Percentiles rank a stretch among this genome's conserved stretches.
Evolutionary conservation across 1,284 basidiomycete species (phyloP).

Genomic region (Cryptococcus sp.): DNA sequence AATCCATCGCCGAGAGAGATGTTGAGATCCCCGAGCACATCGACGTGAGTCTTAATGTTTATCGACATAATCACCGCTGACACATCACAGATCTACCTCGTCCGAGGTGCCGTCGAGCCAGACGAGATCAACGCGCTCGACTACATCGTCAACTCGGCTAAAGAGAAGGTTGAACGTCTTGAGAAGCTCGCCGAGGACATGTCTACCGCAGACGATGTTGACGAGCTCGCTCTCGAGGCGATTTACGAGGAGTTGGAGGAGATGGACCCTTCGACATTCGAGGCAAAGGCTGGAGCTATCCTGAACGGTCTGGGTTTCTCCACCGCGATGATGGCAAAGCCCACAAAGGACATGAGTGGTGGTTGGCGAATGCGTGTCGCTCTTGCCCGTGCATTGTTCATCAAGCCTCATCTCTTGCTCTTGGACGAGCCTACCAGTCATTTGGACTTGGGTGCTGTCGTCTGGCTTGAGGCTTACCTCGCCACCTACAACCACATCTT

Average conservation of each 20-base stretch:
- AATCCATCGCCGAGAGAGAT: slow-evolving; percentile 79
- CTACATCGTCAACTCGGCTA: slow-evolving; percentile 91
- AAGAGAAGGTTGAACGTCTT: slow-evolving; percentile 90
- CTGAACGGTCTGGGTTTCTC: slow-evolving; percentile 95
- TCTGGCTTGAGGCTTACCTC: slow-evolving; percentile 97
- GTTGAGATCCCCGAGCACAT: slow-evolving; percentile 93
- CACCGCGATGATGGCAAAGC: slow-evolving; percentile 89
- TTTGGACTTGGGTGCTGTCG: slow-evolving; percentile 94
- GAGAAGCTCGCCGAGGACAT: slow-evolving; percentile 95
- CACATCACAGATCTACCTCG: slow-evolving; percentile 75
- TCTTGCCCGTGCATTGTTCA: slow-evolving; percentile 89
- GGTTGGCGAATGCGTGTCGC: slow-evolving; percentile 99
- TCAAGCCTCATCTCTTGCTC: slow-evolving; percentile 92
- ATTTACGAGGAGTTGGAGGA: slow-evolving; percentile 97
- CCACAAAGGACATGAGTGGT: slow-evolving; percentile 98
- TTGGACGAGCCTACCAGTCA: slow-evolving; percentile 70
- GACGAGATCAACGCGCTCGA: slow-evolving; percentile 95
- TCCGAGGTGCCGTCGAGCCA: slow-evolving; percentile 92
- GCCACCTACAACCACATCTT: slow-evolving; percentile 98
- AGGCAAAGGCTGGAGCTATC: slow-evolving; percentile 92
- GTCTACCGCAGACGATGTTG: slow-evolving; percentile 82
- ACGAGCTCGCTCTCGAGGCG: slow-evolving; percentile 81
- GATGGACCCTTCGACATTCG: slow-evolving; percentile 92
- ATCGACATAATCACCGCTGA: slow-evolving; percentile 4
- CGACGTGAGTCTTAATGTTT: slow-evolving; percentile 58